Evolutionary conservation across 2,329 filamentous ascomycete genomes (phyloP).

Genomic region (Penicillium frequentans): DNA sequence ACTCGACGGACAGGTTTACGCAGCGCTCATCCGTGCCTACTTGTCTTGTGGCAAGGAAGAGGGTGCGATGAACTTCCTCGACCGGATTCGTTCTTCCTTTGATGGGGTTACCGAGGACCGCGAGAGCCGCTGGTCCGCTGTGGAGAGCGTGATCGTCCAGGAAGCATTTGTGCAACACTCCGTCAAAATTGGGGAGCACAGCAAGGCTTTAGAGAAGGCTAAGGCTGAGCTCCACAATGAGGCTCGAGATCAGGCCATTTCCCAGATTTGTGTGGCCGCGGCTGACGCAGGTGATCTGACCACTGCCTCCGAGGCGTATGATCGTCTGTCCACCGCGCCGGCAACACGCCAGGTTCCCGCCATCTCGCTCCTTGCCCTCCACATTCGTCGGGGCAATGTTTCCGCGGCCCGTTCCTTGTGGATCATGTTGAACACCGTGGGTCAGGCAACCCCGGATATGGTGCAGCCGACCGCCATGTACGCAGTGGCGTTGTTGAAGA

Average conservation of each 20-base stretch:
- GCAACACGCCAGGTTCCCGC: constrained; percentile 59
- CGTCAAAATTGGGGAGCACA: constrained; percentile 67
- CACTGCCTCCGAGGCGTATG: constrained; percentile 68
- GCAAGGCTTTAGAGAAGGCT: constrained; percentile 73
- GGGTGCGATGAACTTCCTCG: constrained; percentile 81
- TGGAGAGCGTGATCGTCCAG: constrained; percentile 71
- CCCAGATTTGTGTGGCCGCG: constrained; percentile 71
- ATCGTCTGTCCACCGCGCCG: constrained; percentile 55
- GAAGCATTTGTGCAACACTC: constrained; percentile 79
- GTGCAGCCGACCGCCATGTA: constrained; percentile 92
- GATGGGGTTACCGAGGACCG: constrained; percentile 46
- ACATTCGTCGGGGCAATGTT: constrained; percentile 79
- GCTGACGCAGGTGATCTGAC: constrained; percentile 74
- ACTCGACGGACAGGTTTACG: constrained; percentile 82
- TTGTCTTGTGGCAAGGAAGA: constrained; percentile 76
- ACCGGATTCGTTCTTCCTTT: constrained; percentile 67
- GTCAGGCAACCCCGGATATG: constrained; percentile 62
- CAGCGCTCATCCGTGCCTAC: constrained; percentile 88
- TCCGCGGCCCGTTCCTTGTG: constrained; percentile 76
- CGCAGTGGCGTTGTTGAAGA: constrained; percentile 80
- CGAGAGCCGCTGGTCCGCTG: constrained; percentile 60
- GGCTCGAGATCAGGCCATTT: constrained; percentile 64
- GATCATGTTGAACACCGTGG: constrained; percentile 64
- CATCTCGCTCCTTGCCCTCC: constrained; percentile 82
- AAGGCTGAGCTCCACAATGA: constrained; percentile 58